Base-by-base conservation (phyloP, 805 yeast genomes). In the Vanderwaltozyma tropicalis region DNA sequence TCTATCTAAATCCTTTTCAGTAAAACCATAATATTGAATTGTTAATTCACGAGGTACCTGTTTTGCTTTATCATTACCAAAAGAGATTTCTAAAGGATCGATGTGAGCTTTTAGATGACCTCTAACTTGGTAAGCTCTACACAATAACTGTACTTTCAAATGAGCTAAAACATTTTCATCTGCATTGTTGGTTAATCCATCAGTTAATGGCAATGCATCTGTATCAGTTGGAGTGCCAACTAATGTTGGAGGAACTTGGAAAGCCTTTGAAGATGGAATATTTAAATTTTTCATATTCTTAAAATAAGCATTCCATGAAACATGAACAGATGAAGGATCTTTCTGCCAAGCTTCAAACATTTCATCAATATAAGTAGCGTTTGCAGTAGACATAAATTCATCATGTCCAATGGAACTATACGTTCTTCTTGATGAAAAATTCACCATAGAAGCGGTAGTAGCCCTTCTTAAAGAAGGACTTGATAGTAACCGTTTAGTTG, bases 121-220 rank as follows among this genome's bases (percentile, higher is more conserved):
- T 65, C 97, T 79, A 37, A 92, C 98, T 69, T 92, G 98, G 67
- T 88, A 92, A 22, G 98, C 98, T 64, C 99, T 83, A 46, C 94
- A 96, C 53, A 92, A 72, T 52, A 92, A 75, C 71, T 92, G 99
- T 14, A 87, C 94, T 64, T 92, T 92, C 71, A 92, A 75, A 62
- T 92, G 97, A 45, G 84, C 72, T 46, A 82, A 72, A 32, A 88
- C 85, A 47, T 79, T 85, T 54, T 77, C 70, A 35, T 72, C 71
- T 20, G 73, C 74, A 29, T 60, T 55, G 15, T 69, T 62, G 13
- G 64, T 50, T 34, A 53, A 35, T 2, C 49, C 47, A 16, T 45
- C 41, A 16, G 47, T 53, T n/a, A 55, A 41, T 31, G 79, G 83
- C 34, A 76, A 67, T 46, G 74, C 69, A 32, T 78, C 74, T 31